Evolutionary conservation across 2,329 filamentous ascomycete species (phyloP).

Genomic region (Talaromyces rugulosus): DNA sequence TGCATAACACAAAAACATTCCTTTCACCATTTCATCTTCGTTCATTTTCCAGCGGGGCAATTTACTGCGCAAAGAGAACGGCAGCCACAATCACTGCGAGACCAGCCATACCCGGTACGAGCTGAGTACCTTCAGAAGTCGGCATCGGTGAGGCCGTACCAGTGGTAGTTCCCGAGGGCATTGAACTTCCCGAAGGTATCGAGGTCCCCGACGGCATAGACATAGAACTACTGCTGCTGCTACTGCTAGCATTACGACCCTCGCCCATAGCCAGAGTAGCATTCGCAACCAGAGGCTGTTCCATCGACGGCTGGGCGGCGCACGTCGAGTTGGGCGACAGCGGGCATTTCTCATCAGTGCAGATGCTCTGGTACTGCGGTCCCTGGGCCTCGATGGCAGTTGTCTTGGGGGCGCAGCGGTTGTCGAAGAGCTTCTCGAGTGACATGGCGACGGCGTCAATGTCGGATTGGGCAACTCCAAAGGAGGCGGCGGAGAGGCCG

Average conservation of each 20-base stretch:
- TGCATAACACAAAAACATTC: no score
- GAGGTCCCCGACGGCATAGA: not conserved
- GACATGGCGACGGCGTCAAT: slow-evolving; percentile 46
- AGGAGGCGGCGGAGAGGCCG: slow-evolving; percentile 52
- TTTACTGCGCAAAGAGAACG: no score
- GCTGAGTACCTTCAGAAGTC: not conserved
- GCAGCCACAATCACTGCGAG: not conserved
- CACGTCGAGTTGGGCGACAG: slow-evolving; percentile 46
- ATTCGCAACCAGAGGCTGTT: slow-evolving; percentile 18
- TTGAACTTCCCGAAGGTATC: not conserved
- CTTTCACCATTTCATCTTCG: no score
- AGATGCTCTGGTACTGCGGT: slow-evolving; percentile 53
- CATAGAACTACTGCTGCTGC: not conserved
- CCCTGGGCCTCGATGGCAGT: slow-evolving; percentile 45
- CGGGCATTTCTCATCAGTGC: slow-evolving; percentile 50
- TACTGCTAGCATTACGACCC: slow-evolving; percentile 9
- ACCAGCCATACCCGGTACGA: not conserved
- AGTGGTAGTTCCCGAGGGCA: not conserved
- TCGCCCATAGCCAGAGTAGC: slow-evolving; percentile 13
- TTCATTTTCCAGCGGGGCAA: no score
- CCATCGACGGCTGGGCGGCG: slow-evolving; percentile 15
- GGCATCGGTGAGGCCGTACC: not conserved
- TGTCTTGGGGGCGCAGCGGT: slow-evolving; percentile 47
- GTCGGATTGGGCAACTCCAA: slow-evolving; percentile 55
- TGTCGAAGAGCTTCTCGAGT: slow-evolving; percentile 50